These are phyloP conservation scores for Wickerhamomyces bovis DNA, from an alignment of 805 yeast species.

Conservation along the genomic window DNA sequence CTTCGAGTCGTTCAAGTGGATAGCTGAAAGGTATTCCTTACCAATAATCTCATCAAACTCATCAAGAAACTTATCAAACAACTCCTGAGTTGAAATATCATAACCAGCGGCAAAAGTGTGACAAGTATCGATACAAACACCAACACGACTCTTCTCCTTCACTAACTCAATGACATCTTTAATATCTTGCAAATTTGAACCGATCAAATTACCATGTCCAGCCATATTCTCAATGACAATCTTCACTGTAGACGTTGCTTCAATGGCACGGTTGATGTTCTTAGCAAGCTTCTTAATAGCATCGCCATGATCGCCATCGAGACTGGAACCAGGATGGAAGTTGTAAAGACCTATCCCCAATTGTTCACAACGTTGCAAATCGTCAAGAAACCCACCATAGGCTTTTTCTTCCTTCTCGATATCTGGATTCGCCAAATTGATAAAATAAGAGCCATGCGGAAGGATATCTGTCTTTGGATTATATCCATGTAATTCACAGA, in stretches of 20 bases:
- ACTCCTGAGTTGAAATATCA: constrained; percentile 60
- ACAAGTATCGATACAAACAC: constrained; percentile 95
- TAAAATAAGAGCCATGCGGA: constrained; percentile 94
- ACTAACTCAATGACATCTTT: constrained; percentile 67
- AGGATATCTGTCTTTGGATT: constrained; percentile 73
- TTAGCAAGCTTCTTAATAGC: constrained; percentile 69
- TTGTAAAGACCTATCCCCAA: constrained; percentile 82
- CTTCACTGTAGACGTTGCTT: constrained; percentile 70
- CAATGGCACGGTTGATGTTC: constrained; percentile 73
- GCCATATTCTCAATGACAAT: constrained; percentile 97
- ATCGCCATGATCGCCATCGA: constrained; percentile 60
- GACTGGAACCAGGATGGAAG: constrained; percentile 88
- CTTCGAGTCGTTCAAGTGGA: constrained; percentile 92
- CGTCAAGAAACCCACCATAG: constrained; percentile 75
- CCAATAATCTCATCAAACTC: constrained; percentile 75
- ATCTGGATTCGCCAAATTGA: constrained; percentile 90
- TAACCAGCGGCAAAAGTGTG: constrained; percentile 97
- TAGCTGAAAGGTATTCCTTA: constrained; percentile 62
- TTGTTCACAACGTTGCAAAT: constrained; percentile 78
- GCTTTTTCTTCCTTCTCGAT: constrained; percentile 71
- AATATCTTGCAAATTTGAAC: constrained; percentile 73
- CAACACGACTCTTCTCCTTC: constrained; percentile 80
- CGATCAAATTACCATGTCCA: constrained; percentile 89
- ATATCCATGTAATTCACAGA: constrained; percentile 59
- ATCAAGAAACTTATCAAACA: constrained; percentile 64